These are phyloP conservation scores for Tilletia setariae DNA, from an alignment of 1,284 basidiomycete species.

Conservation along the genomic window DNA sequence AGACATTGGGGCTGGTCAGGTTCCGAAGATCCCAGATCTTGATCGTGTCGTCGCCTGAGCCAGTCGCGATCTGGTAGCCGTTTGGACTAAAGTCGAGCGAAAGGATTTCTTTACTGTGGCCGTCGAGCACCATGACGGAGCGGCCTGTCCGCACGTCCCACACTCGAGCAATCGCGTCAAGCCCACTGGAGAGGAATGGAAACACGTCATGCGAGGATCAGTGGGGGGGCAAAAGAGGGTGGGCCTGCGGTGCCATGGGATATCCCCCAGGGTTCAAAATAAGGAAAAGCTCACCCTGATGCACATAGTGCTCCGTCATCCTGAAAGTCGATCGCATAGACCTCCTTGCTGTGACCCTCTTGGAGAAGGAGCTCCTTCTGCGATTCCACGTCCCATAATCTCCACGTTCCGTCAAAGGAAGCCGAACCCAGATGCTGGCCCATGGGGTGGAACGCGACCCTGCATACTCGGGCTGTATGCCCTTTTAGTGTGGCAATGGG, in stretches of 20 bases:
- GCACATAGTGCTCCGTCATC: conserved; percentile 87
- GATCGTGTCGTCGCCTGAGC: conserved; percentile 93
- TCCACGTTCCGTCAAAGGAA: conserved; percentile 97
- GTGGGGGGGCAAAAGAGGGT: too few relatives aligned
- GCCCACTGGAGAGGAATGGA: conserved; percentile 63
- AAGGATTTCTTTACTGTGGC: conserved; percentile 90
- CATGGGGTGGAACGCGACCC: conserved; percentile 92
- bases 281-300: conserved; percentile 72
- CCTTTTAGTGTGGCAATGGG: conserved; percentile 80
- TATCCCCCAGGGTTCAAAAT: too few relatives aligned
- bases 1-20: conserved; percentile 80
- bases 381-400: conserved; percentile 86
- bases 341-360: conserved; percentile 96
- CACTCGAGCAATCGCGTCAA: conserved; percentile 92
- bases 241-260: too few relatives aligned
- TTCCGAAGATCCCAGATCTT: conserved; percentile 97
- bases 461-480: conserved; percentile 83
- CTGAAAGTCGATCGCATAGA: conserved; percentile 92
- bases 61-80: conserved; percentile 94
- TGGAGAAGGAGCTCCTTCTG: conserved; percentile 80
- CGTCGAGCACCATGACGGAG: conserved; percentile 96
- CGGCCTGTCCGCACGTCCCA: conserved; percentile 95
- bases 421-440: conserved; percentile 89
- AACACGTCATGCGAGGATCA: too few relatives aligned
- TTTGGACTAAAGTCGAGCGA: conserved; percentile 91